These are phyloP conservation scores for Pelargonium citronellum DNA, from an alignment of 441 rosid species.

Conservation along the genomic window DNA sequence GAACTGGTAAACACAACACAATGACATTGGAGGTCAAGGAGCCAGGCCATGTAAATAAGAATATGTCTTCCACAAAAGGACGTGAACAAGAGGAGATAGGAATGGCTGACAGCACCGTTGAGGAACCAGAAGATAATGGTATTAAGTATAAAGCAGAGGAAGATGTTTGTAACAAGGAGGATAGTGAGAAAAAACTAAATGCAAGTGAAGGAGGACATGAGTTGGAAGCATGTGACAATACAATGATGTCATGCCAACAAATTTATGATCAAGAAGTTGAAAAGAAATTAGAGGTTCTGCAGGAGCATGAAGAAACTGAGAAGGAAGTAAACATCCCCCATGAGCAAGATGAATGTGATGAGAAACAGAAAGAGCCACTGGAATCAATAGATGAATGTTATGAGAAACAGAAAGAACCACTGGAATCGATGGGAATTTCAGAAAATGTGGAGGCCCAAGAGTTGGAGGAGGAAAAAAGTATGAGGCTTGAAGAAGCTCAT, in stretches of 20 bases:
- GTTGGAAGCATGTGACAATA: conserved; percentile 21
- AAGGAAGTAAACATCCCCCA: conserved; percentile 10
- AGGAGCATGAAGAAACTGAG: conserved; percentile 18
- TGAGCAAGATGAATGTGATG: conserved; percentile 22
- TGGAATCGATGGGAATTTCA: conserved; percentile 22
- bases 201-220: conserved; percentile 18
- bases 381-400: conserved; percentile 24
- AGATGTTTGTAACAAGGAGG: conserved; percentile 21
- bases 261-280: conserved; percentile 21
- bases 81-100: conserved; percentile 24
- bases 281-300: conserved; percentile 11
- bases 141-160: conserved; percentile 14
- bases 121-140: conserved; percentile 21
- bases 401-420: conserved; percentile 18
- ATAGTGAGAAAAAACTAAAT: conserved; percentile 21
- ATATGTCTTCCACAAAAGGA: conserved; percentile 19
- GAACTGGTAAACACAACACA: neutral
- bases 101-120: conserved; percentile 16
- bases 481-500: conserved; percentile 18
- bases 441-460: conserved; percentile 24
- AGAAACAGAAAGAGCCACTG: conserved; percentile 18
- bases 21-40: conserved; percentile 18
- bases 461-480: conserved; percentile 19
- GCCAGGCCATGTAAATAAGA: conserved; percentile 24
- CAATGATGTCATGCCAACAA: conserved; percentile 21